Base-by-base conservation (phyloP, 768 basidiomycete genomes). In the Amanita fuliginea region DNA sequence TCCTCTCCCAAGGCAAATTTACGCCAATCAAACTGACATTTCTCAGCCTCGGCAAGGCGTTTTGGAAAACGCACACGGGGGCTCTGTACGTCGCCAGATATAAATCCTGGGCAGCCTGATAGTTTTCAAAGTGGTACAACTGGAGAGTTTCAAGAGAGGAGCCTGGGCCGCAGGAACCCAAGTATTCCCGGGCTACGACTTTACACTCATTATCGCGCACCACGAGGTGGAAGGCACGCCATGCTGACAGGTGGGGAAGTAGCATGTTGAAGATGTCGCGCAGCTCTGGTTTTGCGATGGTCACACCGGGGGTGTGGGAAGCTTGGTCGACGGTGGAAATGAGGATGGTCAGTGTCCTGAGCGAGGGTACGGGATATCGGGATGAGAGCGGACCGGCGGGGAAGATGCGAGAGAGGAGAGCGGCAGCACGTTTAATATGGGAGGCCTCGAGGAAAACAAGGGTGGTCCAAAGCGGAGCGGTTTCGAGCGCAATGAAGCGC, bases 41-140 rank as follows among this genome's bases (percentile, higher is more conserved):
- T 53, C 63, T 69, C 39, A 81, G 62, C 6, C 64, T 61, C 9
- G 80, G 81, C 9, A 80, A 65, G 18, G 58, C 52, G 56, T 78
- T 77, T 57, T 63, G 63, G 60, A 83, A 81, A 28, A 80, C 72
- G 50, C 70, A 63, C 6, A 81, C 79, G 7, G 81, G 80, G 3
- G 75, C 72, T 10, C 74, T 66, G 55, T 76, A 72, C n/a, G 78
- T 81, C 9, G 77, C 75, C 42, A 72, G 59, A 55, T 70, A 74
- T 9, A 83, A 69, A 41, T 75, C 69, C 51, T 77, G 70, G 0
- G 73, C 59, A 11, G 66, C 73, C 18, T 65, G 58, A 58, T 73
- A 83, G 57, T 79, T 70, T 57, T 81, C 75, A 55, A 81, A 78
- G 58, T 83, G 81, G 59, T 80, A 83, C 3, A 83, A 66, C 62